These are phyloP conservation scores for Polygonum aviculare DNA, from an alignment of 148 eudicot genomes.

Conservation along the genomic window DNA sequence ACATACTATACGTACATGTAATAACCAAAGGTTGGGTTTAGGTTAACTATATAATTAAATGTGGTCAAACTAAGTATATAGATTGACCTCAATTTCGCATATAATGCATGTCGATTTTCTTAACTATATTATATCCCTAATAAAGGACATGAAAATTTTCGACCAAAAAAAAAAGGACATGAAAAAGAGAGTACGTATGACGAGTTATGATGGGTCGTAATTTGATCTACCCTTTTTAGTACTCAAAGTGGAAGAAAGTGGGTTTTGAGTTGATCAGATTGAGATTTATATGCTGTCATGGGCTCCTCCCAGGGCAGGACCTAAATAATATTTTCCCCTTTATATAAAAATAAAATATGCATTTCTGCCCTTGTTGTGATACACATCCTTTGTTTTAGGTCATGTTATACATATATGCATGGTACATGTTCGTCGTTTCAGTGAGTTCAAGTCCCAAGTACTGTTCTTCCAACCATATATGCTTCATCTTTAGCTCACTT, in stretches of 20 bases:
- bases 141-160: not conserved
- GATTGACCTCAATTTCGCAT: not conserved
- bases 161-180: too few relatives aligned
- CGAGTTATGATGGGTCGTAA: not conserved
- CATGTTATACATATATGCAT: not conserved
- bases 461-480: conserved; percentile 11
- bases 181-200: too few relatives aligned
- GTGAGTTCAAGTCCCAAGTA: conserved; percentile 48
- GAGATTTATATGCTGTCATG: conserved; percentile 14
- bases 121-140: not conserved
- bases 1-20: not conserved
- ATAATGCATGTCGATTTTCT: not conserved
- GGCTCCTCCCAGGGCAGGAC: conserved; percentile 11
- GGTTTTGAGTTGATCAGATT: not conserved
- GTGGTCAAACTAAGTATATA: not conserved
- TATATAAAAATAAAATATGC: not conserved
- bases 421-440: not conserved
- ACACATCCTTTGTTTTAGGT: not conserved
- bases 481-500: conserved; percentile 25
- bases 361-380: not conserved
- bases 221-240: not conserved
- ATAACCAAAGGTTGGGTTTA: not conserved
- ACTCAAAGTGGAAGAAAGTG: not conserved
- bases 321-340: not conserved
- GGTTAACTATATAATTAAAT: not conserved